A percentile compares a stretch with the other conserved stretches of the same genome.
Evolutionary conservation across 2,329 filamentous ascomycete species (phyloP).

Genomic region (Mycogone perniciosa): DNA sequence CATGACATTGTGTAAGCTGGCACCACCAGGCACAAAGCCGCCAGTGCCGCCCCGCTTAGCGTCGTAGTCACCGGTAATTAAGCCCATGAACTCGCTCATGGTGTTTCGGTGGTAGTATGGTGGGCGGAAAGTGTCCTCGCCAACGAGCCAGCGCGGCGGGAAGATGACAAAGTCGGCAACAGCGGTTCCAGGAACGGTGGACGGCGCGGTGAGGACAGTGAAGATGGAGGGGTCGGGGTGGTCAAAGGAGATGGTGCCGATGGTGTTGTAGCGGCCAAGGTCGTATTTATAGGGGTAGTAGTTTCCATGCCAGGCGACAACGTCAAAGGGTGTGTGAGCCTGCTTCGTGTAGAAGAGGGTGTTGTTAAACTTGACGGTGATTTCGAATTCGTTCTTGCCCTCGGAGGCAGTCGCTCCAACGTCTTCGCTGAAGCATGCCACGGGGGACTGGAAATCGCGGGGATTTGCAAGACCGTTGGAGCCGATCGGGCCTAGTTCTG

Average conservation of each 20-base stretch:
- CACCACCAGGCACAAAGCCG: slow-evolving; percentile 53
- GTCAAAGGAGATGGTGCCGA: slow-evolving; percentile 67
- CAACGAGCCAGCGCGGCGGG: slow-evolving; percentile 64
- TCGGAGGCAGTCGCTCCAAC: slow-evolving; percentile 33
- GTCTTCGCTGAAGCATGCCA: slow-evolving; percentile 63
- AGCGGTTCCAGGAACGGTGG: slow-evolving; percentile 54
- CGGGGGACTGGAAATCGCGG: slow-evolving; percentile 68
- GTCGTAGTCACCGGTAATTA: slow-evolving; percentile 53
- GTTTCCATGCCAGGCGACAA: slow-evolving; percentile 75
- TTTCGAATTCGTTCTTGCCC: slow-evolving; percentile 34
- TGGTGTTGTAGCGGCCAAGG: slow-evolving; percentile 67
- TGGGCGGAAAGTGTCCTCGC: slow-evolving; percentile 63
- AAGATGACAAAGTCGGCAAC: slow-evolving; percentile 69
- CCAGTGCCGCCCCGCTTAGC: slow-evolving; percentile 49
- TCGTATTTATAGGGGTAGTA: slow-evolving; percentile 82
- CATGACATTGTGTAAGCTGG: slow-evolving; percentile 64
- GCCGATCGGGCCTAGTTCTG: slow-evolving; percentile 67
- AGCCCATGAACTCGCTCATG: slow-evolving; percentile 60
- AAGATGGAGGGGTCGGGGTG: slow-evolving; percentile 77
- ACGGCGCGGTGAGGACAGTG: slow-evolving; percentile 61
- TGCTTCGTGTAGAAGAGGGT: slow-evolving; percentile 59
- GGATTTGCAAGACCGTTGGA: slow-evolving; percentile 69
- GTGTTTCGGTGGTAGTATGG: slow-evolving; percentile 69
- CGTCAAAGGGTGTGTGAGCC: slow-evolving; percentile 68
- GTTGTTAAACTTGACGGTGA: slow-evolving; percentile 60